These are phyloP conservation scores for Arachnopeziza araneosa DNA, from an alignment of 2,329 filamentous ascomycete species.

Conservation along the genomic window DNA sequence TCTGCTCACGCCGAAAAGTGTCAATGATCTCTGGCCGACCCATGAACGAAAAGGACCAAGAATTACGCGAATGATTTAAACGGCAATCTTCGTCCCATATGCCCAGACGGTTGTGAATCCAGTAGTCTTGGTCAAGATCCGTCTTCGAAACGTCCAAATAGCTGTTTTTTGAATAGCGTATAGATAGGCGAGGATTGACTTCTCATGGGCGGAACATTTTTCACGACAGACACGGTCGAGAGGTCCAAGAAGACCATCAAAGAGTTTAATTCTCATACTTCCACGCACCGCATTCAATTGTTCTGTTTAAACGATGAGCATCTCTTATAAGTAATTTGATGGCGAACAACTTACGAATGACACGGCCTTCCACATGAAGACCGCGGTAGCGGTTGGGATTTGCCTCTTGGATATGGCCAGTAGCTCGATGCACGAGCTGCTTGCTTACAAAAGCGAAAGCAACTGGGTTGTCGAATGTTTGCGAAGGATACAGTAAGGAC, in stretches of 20 bases:
- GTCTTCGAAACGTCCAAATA: slow-evolving; percentile 8
- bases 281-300: slow-evolving; percentile 10
- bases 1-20: not conserved
- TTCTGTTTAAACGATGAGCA: not conserved
- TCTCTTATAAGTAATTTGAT: not conserved
- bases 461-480: slow-evolving; percentile 7
- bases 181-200: slow-evolving; percentile 3
- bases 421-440: slow-evolving; percentile 4
- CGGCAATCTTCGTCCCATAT: slow-evolving; percentile 4
- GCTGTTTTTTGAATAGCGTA: slow-evolving; percentile 4
- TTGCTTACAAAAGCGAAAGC: slow-evolving; percentile 10
- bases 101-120: not conserved
- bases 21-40: not conserved
- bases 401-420: slow-evolving; percentile 3
- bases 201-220: slow-evolving; percentile 4
- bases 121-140: slow-evolving; percentile 9
- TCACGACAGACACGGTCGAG: not conserved
- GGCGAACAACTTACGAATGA: slow-evolving; percentile 6
- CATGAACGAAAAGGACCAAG: slow-evolving; percentile 15
- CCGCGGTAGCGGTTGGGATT: slow-evolving; percentile 5
- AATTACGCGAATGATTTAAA: slow-evolving; percentile 8
- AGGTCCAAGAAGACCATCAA: slow-evolving; percentile 2
- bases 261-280: slow-evolving; percentile 7
- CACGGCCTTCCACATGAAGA: slow-evolving; percentile 19
- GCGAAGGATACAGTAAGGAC: slow-evolving; percentile 6